phyloP scores from a whole-genome alignment of 768 basidiomycete species.

The Rhizopogon vesiculosus region DNA sequence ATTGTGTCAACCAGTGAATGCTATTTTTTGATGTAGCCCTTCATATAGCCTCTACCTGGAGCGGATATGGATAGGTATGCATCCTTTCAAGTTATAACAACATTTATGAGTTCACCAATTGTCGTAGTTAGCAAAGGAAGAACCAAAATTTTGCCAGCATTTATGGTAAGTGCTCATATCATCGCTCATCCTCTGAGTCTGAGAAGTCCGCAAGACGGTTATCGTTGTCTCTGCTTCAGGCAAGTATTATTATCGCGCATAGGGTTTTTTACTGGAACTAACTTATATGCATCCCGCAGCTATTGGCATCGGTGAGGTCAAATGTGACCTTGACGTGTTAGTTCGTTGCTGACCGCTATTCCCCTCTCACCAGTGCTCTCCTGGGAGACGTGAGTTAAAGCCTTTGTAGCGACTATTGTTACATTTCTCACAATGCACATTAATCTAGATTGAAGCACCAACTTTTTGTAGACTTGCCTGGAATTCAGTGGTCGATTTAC shows the following conservation, averaged over 20 bases:
- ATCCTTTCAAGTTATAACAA: background rate
- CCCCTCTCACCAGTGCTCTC: background rate
- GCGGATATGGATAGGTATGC: background rate
- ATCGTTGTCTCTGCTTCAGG: background rate
- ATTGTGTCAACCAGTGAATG: background rate
- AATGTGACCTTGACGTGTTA: background rate
- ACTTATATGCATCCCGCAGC: background rate
- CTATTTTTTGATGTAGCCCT: background rate
- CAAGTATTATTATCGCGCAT: background rate
- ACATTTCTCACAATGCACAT: background rate
- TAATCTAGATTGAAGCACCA: background rate
- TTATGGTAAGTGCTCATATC: background rate
- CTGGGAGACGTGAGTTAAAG: background rate
- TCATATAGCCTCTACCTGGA: background rate
- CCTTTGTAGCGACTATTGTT: background rate
- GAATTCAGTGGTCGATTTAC: background rate
- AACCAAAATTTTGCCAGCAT: background rate
- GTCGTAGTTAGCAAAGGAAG: background rate
- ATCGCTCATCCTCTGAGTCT: background rate
- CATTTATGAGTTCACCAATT: background rate
- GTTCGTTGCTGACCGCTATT: background rate
- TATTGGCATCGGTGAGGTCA: background rate
- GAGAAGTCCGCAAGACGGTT: background rate
- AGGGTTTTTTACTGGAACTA: background rate
- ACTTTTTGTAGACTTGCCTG: background rate